phyloP scores from a whole-genome alignment of 129 eudicot species.

The Artemisia argyi region DNA sequence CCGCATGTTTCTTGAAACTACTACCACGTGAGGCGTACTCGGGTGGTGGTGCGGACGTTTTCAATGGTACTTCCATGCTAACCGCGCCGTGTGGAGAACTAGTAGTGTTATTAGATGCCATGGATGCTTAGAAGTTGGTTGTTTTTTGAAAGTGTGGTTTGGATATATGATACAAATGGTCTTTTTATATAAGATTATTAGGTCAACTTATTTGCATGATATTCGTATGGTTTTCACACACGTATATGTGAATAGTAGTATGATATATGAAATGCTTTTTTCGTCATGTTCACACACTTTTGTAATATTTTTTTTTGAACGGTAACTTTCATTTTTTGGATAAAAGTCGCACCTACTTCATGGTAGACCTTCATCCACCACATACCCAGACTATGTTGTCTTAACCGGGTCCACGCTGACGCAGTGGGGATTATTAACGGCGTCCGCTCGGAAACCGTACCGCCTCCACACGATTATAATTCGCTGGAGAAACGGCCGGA shows the following conservation, averaged over 20 bases:
- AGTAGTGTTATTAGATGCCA: conserved; percentile 34
- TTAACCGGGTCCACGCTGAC: too few relatives aligned
- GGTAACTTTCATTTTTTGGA: too few relatives aligned
- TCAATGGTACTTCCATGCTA: conserved; percentile 30
- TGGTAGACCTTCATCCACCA: too few relatives aligned
- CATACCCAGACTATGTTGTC: too few relatives aligned
- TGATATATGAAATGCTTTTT: too few relatives aligned
- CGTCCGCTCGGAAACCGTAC: too few relatives aligned
- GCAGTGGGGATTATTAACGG: too few relatives aligned
- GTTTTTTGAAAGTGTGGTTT: neutral
- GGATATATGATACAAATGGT: neutral
- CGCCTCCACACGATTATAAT: too few relatives aligned
- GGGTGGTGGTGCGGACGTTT: conserved; percentile 17
- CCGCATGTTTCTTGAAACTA: conserved; percentile 27
- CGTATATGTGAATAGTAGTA: neutral
- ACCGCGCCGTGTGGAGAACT: conserved; percentile 32
- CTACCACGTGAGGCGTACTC: conserved; percentile 16
- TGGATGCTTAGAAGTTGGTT: neutral
- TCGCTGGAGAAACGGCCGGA: too few relatives aligned
- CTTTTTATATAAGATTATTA: neutral
- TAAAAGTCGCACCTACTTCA: too few relatives aligned
- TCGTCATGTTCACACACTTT: too few relatives aligned
- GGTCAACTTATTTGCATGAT: conserved; percentile 1
- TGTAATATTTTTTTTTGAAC: too few relatives aligned
- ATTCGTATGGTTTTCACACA: neutral